phyloP scores from a whole-genome alignment of 305 asterid species.

The Solanum hybrid region DNA sequence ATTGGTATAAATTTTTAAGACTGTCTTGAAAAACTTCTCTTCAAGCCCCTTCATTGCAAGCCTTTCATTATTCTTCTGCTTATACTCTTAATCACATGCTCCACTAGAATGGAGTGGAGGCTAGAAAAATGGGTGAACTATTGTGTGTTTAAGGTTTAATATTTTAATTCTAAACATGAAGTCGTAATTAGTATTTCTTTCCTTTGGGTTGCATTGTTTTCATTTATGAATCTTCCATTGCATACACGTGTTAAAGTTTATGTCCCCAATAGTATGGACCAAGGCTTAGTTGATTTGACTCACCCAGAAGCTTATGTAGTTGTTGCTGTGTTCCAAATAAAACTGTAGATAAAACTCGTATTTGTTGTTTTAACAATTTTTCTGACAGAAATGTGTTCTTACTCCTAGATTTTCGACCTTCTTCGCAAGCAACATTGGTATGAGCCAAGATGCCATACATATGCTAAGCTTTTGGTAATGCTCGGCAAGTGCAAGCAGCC shows the following conservation, averaged over 20 bases:
- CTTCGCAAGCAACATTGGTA: slow-evolving; percentile 88
- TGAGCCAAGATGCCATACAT: slow-evolving; percentile 62
- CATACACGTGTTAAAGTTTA: neutral
- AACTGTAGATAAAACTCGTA: neutral
- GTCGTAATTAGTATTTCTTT: neutral
- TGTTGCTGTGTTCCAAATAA: neutral
- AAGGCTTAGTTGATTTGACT: neutral
- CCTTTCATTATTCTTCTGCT: neutral
- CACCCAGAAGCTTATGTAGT: neutral
- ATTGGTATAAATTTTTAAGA: neutral
- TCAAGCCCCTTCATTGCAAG: neutral
- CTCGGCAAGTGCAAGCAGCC: slow-evolving; percentile 86
- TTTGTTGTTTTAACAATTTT: neutral
- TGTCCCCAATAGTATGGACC: neutral
- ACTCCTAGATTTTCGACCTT: slow-evolving; percentile 62
- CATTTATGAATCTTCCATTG: neutral
- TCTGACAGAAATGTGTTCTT: slow-evolving; percentile 2
- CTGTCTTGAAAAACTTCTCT: neutral
- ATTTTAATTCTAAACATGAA: neutral
- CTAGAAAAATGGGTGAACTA: neutral
- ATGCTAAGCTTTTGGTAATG: slow-evolving; percentile 70
- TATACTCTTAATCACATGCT: neutral
- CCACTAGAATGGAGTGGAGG: neutral
- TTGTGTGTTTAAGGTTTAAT: neutral
- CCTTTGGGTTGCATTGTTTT: neutral